Percentiles rank a stretch among this genome's conserved stretches.
Evolutionary conservation across 225 moss, liverwort and hornwort species (phyloP).

Genomic region (Bryoerythrophyllum caledonicum): DNA sequence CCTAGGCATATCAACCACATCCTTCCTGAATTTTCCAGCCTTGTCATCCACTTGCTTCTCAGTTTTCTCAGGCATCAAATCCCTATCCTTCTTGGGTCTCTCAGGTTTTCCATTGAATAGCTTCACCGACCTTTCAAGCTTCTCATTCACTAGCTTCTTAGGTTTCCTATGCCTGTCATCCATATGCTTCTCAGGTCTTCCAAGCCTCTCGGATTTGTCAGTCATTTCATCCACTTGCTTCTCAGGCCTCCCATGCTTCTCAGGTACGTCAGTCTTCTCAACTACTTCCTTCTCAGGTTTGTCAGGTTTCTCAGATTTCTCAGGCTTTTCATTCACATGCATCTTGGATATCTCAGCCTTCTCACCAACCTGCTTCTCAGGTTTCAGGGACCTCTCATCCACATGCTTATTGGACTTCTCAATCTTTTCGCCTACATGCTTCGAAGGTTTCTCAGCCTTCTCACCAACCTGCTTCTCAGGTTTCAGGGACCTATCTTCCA

Average conservation of each 20-base stretch:
- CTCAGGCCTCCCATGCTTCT: background rate
- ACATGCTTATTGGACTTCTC: background rate
- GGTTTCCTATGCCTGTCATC: slow-evolving; percentile 11
- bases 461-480: background rate
- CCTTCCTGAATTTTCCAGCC: background rate
- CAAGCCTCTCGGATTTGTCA: background rate
- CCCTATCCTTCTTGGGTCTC: background rate
- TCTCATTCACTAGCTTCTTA: slow-evolving; percentile 14
- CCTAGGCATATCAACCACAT: background rate
- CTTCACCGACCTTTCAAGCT: slow-evolving; percentile 10
- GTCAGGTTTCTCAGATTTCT: background rate
- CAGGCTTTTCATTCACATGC: background rate
- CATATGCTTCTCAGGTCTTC: slow-evolving; percentile 1
- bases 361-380: slow-evolving; percentile 4
- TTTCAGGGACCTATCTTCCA: background rate
- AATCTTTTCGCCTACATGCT: background rate
- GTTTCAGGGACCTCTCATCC: background rate
- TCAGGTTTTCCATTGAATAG: background rate
- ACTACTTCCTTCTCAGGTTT: background rate
- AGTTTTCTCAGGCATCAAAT: slow-evolving; percentile 4
- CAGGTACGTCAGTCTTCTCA: background rate
- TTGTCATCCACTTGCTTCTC: slow-evolving; percentile 11
- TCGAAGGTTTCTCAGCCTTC: background rate
- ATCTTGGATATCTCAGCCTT: background rate
- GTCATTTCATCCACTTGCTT: background rate